Evolutionary conservation across 2,329 filamentous ascomycete species (phyloP), one percentile per base, ranked within the genome.

Genomic region (Xylaria sp.): DNA sequence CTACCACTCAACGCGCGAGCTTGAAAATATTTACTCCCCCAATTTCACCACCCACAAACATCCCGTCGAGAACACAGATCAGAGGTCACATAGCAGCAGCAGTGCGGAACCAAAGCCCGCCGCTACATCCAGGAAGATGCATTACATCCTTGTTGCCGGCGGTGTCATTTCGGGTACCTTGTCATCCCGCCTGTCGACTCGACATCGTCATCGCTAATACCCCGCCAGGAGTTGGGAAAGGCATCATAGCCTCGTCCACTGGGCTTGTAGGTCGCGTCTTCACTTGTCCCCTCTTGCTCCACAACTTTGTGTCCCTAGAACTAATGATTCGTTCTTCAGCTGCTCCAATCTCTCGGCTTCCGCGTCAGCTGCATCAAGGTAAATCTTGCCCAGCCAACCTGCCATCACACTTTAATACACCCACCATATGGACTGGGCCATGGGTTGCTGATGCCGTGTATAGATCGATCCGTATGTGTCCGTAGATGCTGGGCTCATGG

Each of bases 101-200:
- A 49, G 29, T 25, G 8, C 37, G 37, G n/a, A 19, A 51, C 31
- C 19, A 38, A 8, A 13, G 33, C 37, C 27, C 29, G 27, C 27
- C 3, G 37, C 52, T 33, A 38, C 49, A 38, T 38, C 51, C 71
- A 87, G 80, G 72, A 93, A 80, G 73, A 93, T 92, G 90, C 91
- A 92, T 81, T 92, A 92, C 83, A 88, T 93, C 77, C 82, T 92
- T 68, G 89, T 92, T 69, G 91, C 89, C 70, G 90, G 90, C 83
- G 90, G 89, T 90, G 77, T 79, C 81, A 76, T 69, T 57, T 60
- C 61, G 62, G 60, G 64, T 58, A 66, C 53, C 58, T 63, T 40
- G 51, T 37, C 52, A 29, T 58, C 62, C 54, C 38, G 37, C 64
- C 35, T 47, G 15, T 19, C 51, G 15, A 37, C 15, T 35, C 48